phyloP scores from a whole-genome alignment of 75 land plant genomes.

The Picea glauca region DNA sequence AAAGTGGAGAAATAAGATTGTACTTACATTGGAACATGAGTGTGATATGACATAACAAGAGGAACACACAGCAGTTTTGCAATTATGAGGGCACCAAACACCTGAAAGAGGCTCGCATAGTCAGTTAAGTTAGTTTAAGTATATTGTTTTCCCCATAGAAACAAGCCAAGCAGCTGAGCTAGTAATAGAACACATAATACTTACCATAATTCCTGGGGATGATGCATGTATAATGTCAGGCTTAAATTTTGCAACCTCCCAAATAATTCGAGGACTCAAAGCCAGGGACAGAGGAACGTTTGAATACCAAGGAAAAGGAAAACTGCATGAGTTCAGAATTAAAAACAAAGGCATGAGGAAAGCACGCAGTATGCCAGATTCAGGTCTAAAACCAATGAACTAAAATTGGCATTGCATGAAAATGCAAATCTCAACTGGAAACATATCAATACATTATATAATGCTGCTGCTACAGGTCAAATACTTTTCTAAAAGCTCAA shows the following conservation, averaged over 20 bases:
- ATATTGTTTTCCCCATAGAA: slow-evolving; percentile 3
- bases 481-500: neutral
- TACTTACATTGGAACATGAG: slow-evolving; percentile 97
- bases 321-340: slow-evolving; percentile 36
- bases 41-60: slow-evolving; percentile 97
- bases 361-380: neutral
- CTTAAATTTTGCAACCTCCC: slow-evolving; percentile 87
- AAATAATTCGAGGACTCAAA: slow-evolving; percentile 92
- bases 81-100: slow-evolving; percentile 93
- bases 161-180: neutral
- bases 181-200: neutral
- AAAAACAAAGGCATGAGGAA: neutral
- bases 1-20: neutral
- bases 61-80: slow-evolving; percentile 88
- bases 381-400: neutral
- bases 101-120: slow-evolving; percentile 34
- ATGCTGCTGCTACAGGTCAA: no score
- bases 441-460: neutral
- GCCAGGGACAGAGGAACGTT: slow-evolving; percentile 92
- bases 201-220: slow-evolving; percentile 98
- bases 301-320: slow-evolving; percentile 91
- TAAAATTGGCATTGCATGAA: neutral
- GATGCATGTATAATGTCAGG: slow-evolving; percentile 99
- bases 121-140: neutral
- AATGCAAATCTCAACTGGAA: neutral